Percentiles rank a stretch among this genome's conserved stretches.
These are phyloP conservation scores for Monarda citriodora DNA, from an alignment of 305 asterid species.

Conservation along the genomic window DNA sequence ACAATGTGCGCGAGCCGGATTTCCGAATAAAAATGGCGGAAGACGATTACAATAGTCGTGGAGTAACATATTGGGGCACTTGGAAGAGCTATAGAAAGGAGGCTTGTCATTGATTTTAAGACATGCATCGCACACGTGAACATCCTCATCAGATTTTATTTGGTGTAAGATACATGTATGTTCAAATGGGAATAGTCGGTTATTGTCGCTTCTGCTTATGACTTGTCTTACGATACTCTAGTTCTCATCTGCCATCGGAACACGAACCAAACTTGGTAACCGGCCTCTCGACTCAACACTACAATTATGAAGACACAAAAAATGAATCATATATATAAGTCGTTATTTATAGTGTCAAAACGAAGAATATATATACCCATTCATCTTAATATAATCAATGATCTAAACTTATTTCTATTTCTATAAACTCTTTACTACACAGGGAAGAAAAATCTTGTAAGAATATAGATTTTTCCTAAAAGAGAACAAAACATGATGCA, in stretches of 20 bases:
- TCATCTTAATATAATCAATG: too few relatives aligned
- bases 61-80: neutral
- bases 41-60: neutral
- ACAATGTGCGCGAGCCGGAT: neutral
- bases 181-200: neutral
- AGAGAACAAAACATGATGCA: too few relatives aligned
- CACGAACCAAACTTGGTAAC: neutral
- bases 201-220: neutral
- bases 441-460: too few relatives aligned
- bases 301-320: neutral
- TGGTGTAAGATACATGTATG: neutral
- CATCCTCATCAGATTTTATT: neutral
- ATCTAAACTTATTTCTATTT: too few relatives aligned
- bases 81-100: neutral
- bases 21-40: neutral
- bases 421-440: too few relatives aligned
- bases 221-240: neutral
- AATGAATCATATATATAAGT: too few relatives aligned
- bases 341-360: too few relatives aligned
- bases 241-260: neutral
- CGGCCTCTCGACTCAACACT: neutral
- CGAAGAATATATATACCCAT: too few relatives aligned
- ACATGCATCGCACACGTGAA: neutral
- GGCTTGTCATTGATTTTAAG: neutral
- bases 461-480: too few relatives aligned